These are phyloP conservation scores for Cryphonectria japonica DNA, from an alignment of 2,329 filamentous ascomycete genomes.

Conservation along the genomic window DNA sequence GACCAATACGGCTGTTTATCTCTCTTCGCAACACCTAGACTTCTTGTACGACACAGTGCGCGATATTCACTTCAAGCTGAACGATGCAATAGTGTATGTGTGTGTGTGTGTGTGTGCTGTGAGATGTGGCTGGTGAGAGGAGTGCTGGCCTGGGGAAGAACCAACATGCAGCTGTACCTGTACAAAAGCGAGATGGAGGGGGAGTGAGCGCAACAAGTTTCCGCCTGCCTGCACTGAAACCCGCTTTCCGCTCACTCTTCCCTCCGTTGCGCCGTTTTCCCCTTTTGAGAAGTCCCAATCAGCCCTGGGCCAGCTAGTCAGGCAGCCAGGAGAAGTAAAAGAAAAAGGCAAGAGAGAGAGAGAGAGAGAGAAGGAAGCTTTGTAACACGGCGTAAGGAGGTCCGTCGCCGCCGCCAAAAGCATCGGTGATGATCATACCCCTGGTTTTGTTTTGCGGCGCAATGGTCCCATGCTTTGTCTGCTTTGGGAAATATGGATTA, in stretches of 20 bases:
- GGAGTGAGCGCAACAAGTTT: background rate
- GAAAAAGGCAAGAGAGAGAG: background rate
- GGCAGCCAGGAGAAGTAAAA: background rate
- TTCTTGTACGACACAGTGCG: slow-evolving; percentile 1
- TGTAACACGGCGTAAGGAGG: background rate
- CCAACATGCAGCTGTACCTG: background rate
- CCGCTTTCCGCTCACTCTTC: background rate
- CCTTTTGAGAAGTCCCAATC: background rate
- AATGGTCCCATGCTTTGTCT: background rate
- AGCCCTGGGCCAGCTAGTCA: background rate
- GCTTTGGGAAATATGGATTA: background rate
- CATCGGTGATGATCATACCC: background rate
- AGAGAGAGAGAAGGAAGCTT: too few species aligned
- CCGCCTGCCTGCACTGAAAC: background rate
- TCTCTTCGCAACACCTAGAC: background rate
- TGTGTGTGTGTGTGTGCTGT: background rate
- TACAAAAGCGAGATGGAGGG: background rate
- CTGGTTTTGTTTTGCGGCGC: background rate
- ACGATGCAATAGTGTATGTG: background rate
- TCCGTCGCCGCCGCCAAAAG: background rate
- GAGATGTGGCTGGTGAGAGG: background rate
- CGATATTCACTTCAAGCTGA: background rate
- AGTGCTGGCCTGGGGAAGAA: background rate
- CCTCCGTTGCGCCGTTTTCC: background rate
- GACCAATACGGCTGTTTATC: background rate